Evolutionary conservation across 1,139 yeast genomes (phyloP).

Genomic region (Saccharomycopsis crataegensis): DNA sequence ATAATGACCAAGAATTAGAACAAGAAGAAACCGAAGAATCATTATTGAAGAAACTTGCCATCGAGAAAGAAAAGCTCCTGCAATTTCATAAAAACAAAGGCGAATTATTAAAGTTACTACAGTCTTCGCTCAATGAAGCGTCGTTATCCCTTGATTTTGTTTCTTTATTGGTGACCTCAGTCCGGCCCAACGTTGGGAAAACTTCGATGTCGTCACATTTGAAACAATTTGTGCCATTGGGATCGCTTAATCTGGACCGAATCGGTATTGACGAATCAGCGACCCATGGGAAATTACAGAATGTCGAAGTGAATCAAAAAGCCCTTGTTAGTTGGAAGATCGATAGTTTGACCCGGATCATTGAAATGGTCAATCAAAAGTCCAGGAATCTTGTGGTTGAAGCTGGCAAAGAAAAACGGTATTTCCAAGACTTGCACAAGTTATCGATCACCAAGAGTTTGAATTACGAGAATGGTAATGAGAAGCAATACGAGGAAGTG

Average conservation of each 20-base stretch:
- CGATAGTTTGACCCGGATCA: conserved; percentile 54
- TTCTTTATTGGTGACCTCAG: conserved; percentile 72
- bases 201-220: conserved; percentile 87
- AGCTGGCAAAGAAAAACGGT: conserved; percentile 54
- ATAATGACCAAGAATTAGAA: conserved; percentile 2
- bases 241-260: conserved; percentile 68
- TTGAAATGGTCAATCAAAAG: conserved; percentile 44
- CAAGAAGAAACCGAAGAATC: conserved; percentile 18
- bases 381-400: conserved; percentile 46
- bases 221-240: conserved; percentile 68
- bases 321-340: conserved; percentile 67
- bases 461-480: conserved; percentile 32
- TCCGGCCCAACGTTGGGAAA: conserved; percentile 77
- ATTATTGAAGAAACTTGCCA: conserved; percentile 15
- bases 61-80: conserved; percentile 29
- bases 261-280: conserved; percentile 23
- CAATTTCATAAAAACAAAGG: conserved; percentile 48
- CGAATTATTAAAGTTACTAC: conserved; percentile 49
- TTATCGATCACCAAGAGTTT: conserved; percentile 25
- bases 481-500: conserved; percentile 45
- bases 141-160: conserved; percentile 84
- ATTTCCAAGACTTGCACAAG: conserved; percentile 59
- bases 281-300: conserved; percentile 17
- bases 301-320: conserved; percentile 23
- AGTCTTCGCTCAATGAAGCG: conserved; percentile 77